Percentiles rank a stretch among this genome's conserved stretches.
Conservation (phyloP, 176 grass and related monocot species). For the Typha latifolia region DNA sequence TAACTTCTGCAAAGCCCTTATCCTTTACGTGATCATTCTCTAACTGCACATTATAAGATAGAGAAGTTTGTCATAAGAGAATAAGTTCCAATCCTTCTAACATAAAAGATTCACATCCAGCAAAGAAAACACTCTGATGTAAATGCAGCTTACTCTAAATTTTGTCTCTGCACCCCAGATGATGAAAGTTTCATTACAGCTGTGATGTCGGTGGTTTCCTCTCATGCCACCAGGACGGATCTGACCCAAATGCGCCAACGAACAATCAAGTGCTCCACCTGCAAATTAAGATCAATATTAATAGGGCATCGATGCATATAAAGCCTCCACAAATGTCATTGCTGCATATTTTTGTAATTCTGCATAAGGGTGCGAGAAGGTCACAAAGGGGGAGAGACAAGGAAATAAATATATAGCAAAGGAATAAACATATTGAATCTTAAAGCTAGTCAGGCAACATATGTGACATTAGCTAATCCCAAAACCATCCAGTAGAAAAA, state of each 20-base stretch:
- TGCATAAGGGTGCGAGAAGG: not conserved
- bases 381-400: not conserved
- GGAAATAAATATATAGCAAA: no score
- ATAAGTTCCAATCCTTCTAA: conserved; percentile 5
- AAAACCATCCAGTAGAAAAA: no score
- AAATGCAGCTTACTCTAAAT: conserved; percentile 54
- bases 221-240: conserved; percentile 79
- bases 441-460: no score
- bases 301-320: not conserved
- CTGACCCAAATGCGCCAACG: conserved; percentile 60
- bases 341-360: conserved; percentile 1
- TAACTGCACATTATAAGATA: conserved; percentile 27
- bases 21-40: conserved; percentile 72
- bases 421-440: no score
- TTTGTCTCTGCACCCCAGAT: conserved; percentile 94
- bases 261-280: conserved; percentile 71
- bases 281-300: not conserved
- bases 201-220: conserved; percentile 87
- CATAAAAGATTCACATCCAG: not conserved
- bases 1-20: conserved; percentile 79
- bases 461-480: no score
- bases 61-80: conserved; percentile 9
- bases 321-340: not conserved
- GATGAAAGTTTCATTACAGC: conserved; percentile 85
- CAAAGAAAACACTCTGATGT: not conserved